These are phyloP conservation scores for Aspergillus latus DNA, from an alignment of 2,329 filamentous ascomycete genomes.

Conservation along the genomic window DNA sequence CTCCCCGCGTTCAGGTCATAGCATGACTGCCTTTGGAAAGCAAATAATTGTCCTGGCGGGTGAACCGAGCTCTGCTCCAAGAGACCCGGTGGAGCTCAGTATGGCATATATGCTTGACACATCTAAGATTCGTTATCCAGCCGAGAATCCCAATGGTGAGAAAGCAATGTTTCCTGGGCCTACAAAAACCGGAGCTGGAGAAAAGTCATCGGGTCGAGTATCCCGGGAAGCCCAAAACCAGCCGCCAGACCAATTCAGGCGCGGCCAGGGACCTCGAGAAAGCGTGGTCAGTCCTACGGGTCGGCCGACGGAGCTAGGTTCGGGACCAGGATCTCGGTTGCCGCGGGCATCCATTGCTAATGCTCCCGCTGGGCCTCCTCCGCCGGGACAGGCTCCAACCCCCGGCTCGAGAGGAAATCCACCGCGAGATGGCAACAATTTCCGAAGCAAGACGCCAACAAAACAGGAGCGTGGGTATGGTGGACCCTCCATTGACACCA, in stretches of 20 bases:
- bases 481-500: slow-evolving; percentile 44
- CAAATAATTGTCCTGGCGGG: slow-evolving; percentile 89
- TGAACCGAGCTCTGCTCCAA: slow-evolving; percentile 84
- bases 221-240: slow-evolving; percentile 45
- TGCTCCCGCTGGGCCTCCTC: slow-evolving; percentile 63
- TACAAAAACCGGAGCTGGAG: slow-evolving; percentile 44
- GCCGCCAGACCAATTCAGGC: slow-evolving; percentile 37
- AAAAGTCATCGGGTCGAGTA: slow-evolving; percentile 44
- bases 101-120: slow-evolving; percentile 92
- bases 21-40: slow-evolving; percentile 94
- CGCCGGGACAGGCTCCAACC: slow-evolving; percentile 63
- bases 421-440: slow-evolving; percentile 29
- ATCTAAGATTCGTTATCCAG: slow-evolving; percentile 92
- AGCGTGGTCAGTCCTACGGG: slow-evolving; percentile 37
- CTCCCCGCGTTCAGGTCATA: slow-evolving; percentile 89
- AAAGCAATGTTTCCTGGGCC: slow-evolving; percentile 36
- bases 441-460: slow-evolving; percentile 53
- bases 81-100: slow-evolving; percentile 78
- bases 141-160: slow-evolving; percentile 58
- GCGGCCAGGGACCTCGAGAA: slow-evolving; percentile 46
- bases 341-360: slow-evolving; percentile 61
- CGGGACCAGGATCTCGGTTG: slow-evolving; percentile 55
- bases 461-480: slow-evolving; percentile 47
- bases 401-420: slow-evolving; percentile 55
- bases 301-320: slow-evolving; percentile 30